Base-by-base conservation (phyloP, 257 asterid species). In the Penstemon newberryi region DNA sequence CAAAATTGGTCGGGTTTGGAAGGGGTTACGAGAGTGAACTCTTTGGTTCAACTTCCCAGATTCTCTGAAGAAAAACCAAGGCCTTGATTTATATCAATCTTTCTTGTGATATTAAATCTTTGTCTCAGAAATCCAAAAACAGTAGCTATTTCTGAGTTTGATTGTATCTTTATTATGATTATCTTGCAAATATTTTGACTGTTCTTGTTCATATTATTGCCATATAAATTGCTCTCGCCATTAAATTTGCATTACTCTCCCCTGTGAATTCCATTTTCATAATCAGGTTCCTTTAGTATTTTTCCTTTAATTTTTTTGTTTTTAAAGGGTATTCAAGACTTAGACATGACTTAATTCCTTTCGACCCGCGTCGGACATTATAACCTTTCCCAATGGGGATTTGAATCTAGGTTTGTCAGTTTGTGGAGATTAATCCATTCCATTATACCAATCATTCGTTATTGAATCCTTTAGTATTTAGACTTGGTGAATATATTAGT, bases 1-100 rank as follows among this genome's bases (percentile, higher is more conserved):
- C 86, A 83, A 66, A 77, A 84, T 60, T 93, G 99, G 99, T 93
- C 88, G 7, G 96, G 99, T 55, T 77, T 93, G 86, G 99, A 93
- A 82, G 99, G 99, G 4, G 96, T 93, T 13, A 93, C 99, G 40
- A 80, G 97, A 66, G 99, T 93, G 10, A 93, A 93, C 85, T 93
- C 99, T 40, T 74, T 93, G 37, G 99, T 93, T 77, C 99, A 90
- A 67, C 96, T 93, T 60, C 97, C 96, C 65, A 85, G 97, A 79
- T 93, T 93, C 81, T 89, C 96, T 25, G 89, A 77, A 65, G 99
- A 90, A 54, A 81, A 71, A 77, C 83, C 89, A 43, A 81, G 83
- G 78, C 86, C 92, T 43, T 91, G 68, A 83, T 56, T 66, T 78
- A n/a, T 41, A 44, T 68, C 54, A 51, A 63, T 56, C 2, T 15